Evolutionary conservation across 305 asterid species (phyloP).

Genomic region (Solanum hybrid): DNA sequence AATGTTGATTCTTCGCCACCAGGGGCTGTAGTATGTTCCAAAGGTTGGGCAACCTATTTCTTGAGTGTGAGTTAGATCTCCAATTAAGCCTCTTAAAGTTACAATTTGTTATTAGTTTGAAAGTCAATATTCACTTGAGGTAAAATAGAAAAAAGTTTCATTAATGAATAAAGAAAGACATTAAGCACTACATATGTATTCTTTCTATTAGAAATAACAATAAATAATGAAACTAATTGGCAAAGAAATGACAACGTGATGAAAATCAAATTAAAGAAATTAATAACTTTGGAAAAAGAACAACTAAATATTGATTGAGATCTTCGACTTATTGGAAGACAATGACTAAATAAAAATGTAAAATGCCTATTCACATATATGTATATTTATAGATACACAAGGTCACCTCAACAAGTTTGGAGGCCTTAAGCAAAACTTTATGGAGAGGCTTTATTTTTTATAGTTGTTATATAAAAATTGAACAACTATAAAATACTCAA

Average conservation of each 20-base stretch:
- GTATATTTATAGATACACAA: neutral
- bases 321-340: neutral
- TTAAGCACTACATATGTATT: neutral
- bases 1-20: neutral
- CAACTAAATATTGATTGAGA: neutral
- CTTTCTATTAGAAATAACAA: neutral
- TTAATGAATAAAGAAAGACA: neutral
- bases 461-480: neutral
- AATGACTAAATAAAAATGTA: neutral
- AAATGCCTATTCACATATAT: neutral
- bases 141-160: neutral
- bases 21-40: neutral
- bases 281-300: neutral
- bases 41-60: neutral
- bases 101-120: too few relatives aligned
- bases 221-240: neutral
- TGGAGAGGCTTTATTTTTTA: neutral
- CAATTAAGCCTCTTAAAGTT: neutral
- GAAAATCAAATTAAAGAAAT: neutral
- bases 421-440: neutral
- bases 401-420: neutral
- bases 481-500: neutral
- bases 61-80: neutral
- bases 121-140: neutral
- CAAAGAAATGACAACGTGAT: neutral